A percentile compares a stretch with the other conserved stretches of the same genome.
Conservation (phyloP, 768 basidiomycete species). For the Leccinum boreale region DNA sequence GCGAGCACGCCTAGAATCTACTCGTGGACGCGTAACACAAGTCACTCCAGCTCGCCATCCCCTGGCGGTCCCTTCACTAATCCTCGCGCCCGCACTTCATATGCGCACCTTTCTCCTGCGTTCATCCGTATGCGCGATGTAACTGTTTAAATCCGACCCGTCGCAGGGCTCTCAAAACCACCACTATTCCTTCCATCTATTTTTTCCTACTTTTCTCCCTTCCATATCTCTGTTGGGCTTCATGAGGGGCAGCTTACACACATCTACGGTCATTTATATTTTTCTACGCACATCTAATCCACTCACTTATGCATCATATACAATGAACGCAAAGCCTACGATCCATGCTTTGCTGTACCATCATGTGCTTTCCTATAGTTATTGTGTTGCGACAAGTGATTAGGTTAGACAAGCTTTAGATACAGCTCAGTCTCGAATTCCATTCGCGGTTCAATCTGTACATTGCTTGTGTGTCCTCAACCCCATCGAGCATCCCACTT, state of each 20-base stretch:
- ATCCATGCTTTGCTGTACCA: conserved; percentile 31
- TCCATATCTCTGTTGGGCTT: conserved; percentile 12
- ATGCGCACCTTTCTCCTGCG: conserved; percentile 49
- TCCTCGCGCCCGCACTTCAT: conserved; percentile 55
- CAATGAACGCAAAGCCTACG: conserved; percentile 23
- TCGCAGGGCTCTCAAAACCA: conserved; percentile 1
- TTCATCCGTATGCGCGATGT: conserved; percentile 46
- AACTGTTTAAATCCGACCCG: conserved; percentile 12
- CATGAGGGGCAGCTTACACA: conserved; percentile 8
- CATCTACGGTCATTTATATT: conserved; percentile 24
- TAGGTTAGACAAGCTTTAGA: conserved; percentile 28
- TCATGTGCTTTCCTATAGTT: conserved; percentile 32
- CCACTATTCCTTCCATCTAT: neutral
- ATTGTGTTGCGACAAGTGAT: conserved; percentile 27
- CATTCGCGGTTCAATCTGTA: conserved; percentile 28
- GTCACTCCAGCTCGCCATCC: conserved; percentile 34
- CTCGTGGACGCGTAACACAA: conserved; percentile 43
- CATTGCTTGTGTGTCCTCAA: conserved; percentile 14
- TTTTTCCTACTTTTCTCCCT: conserved; percentile 7
- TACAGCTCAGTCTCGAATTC: conserved; percentile 13
- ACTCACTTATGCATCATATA: conserved; percentile 35
- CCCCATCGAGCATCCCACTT: conserved; percentile 42
- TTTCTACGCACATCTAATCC: conserved; percentile 30
- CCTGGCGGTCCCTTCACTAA: conserved; percentile 53
- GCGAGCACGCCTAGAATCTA: conserved; percentile 56